These are phyloP conservation scores for Paratinospora sagittata DNA, from an alignment of 164 flowering plant genomes.

Conservation along the genomic window DNA sequence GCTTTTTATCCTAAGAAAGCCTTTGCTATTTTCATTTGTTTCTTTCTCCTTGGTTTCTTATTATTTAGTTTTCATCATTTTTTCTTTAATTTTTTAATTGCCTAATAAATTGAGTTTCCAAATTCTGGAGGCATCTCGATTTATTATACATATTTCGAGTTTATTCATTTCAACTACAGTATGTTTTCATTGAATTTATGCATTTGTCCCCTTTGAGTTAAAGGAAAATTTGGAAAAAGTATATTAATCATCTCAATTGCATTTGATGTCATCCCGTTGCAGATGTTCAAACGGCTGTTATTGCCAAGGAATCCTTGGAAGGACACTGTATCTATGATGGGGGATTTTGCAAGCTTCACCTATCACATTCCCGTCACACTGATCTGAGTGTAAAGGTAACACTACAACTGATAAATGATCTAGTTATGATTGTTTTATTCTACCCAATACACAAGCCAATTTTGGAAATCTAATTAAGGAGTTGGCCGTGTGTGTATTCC, in stretches of 20 bases:
- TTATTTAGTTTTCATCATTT: too few species aligned
- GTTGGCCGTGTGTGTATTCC: background rate
- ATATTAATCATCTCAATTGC: background rate
- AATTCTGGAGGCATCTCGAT: too few species aligned
- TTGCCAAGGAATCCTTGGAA: slow-evolving; percentile 85
- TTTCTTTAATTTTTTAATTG: too few species aligned
- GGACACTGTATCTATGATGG: slow-evolving; percentile 97
- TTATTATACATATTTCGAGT: too few species aligned
- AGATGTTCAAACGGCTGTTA: slow-evolving; percentile 79
- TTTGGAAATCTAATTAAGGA: background rate
- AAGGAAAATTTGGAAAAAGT: background rate
- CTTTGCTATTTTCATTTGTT: too few species aligned
- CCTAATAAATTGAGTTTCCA: too few species aligned
- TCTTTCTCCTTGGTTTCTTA: too few species aligned
- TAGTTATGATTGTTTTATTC: background rate
- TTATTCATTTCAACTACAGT: too few species aligned
- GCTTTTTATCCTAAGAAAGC: too few species aligned
- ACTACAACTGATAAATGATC: background rate
- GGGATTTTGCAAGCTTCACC: slow-evolving; percentile 93
- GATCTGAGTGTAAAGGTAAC: slow-evolving; percentile 88
- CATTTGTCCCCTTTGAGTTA: too few species aligned
- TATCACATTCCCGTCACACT: slow-evolving; percentile 89
- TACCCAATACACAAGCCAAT: too few species aligned
- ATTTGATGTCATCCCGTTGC: slow-evolving; percentile 15
- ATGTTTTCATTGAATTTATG: too few species aligned